Evolutionary conservation across 1,284 basidiomycete genomes (phyloP).

Genomic region (Sanghuangporus baumii): DNA sequence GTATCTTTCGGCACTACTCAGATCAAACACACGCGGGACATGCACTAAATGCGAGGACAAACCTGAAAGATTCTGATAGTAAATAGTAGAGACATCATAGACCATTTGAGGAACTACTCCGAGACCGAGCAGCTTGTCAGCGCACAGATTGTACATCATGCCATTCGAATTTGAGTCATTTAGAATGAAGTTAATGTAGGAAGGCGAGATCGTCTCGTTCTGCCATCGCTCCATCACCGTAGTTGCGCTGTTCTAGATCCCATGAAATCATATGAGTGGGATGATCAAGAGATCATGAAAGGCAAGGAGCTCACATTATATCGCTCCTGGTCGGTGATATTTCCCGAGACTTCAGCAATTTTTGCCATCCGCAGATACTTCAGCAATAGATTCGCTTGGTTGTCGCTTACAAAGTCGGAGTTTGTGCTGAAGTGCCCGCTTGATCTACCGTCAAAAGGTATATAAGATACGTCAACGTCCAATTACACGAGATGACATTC

Average conservation of each 20-base stretch:
- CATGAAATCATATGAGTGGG: not conserved
- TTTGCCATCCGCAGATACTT: constrained; percentile 37
- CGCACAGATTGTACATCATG: constrained; percentile 43
- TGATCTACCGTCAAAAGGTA: not conserved
- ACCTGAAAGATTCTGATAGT: not conserved
- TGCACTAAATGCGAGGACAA: not conserved
- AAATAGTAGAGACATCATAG: constrained; percentile 1
- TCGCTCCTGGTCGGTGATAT: constrained; percentile 20
- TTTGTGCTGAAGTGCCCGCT: not conserved
- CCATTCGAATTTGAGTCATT: constrained; percentile 26
- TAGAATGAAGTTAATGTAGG: constrained; percentile 24
- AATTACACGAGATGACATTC: not conserved
- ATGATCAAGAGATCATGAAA: not conserved
- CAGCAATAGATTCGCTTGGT: constrained; percentile 32
- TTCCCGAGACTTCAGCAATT: constrained; percentile 29
- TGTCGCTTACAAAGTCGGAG: constrained; percentile 1
- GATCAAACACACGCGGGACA: not conserved
- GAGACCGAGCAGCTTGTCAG: constrained; percentile 33
- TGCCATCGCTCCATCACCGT: constrained; percentile 11
- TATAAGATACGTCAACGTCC: not conserved
- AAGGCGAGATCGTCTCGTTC: not conserved
- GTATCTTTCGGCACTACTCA: not conserved
- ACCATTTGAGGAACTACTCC: constrained; percentile 23
- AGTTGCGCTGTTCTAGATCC: not conserved
- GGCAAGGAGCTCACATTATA: constrained; percentile 25